Evolutionary conservation across 129 eudicot species (phyloP).

Genomic region (Artemisia tridentata): DNA sequence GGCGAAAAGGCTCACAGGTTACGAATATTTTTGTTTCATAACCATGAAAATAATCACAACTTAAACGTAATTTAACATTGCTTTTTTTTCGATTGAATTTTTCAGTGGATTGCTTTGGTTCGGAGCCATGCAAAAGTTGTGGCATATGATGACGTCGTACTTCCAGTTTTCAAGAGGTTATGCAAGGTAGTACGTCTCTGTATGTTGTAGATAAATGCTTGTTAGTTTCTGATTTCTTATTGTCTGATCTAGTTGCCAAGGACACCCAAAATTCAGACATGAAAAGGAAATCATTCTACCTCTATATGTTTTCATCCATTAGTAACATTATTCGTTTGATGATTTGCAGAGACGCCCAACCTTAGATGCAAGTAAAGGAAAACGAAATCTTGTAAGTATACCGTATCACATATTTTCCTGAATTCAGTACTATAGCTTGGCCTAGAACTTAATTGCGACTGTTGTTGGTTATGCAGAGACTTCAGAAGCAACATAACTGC

Average conservation of each 20-base stretch:
- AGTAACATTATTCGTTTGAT: conserved; percentile 6
- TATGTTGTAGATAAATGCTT: background rate
- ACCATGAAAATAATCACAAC: background rate
- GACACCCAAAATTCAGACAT: background rate
- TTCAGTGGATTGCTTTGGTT: conserved; percentile 80
- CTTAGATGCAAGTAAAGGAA: conserved; percentile 57
- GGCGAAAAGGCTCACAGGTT: conserved; percentile 99
- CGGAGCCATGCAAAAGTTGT: conserved; percentile 84
- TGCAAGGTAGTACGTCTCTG: conserved; percentile 62
- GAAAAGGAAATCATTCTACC: background rate
- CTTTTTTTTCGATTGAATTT: conserved; percentile 10
- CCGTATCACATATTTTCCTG: conserved; percentile 8
- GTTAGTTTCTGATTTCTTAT: background rate
- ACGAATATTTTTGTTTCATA: conserved; percentile 14
- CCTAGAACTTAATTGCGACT: background rate
- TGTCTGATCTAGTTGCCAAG: background rate
- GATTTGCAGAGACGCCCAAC: conserved; percentile 86
- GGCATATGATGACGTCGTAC: conserved; percentile 66
- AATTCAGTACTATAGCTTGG: background rate
- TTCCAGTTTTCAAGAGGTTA: conserved; percentile 73
- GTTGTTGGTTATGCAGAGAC: conserved; percentile 48
- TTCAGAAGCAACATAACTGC: conserved; percentile 94
- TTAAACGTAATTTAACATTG: background rate
- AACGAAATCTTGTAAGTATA: conserved; percentile 63
- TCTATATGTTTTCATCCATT: background rate